These are phyloP conservation scores for Tephrocybe sp. DNA, from an alignment of 768 basidiomycete genomes.

Conservation along the genomic window DNA sequence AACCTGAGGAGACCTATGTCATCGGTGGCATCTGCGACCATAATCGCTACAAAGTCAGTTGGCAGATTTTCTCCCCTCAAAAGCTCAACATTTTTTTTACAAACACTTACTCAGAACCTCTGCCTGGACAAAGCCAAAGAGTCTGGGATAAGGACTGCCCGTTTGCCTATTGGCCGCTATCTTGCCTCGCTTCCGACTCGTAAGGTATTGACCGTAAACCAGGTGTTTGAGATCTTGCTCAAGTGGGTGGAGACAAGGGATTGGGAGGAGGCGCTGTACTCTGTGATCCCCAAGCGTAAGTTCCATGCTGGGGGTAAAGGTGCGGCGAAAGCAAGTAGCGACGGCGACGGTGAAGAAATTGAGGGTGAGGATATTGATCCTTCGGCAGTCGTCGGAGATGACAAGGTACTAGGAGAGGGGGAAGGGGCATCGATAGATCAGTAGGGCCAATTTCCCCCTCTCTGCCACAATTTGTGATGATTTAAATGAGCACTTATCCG, in stretches of 20 bases:
- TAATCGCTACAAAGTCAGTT: constrained; percentile 88
- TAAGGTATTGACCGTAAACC: constrained; percentile 97
- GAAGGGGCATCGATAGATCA: constrained; percentile 8
- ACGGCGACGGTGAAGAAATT: too few species aligned
- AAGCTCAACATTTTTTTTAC: neutral
- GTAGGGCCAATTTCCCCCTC: neutral
- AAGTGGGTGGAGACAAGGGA: constrained; percentile 83
- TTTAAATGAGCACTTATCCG: neutral
- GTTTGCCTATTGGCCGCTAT: constrained; percentile 93
- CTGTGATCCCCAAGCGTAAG: constrained; percentile 92
- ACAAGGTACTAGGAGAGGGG: constrained; percentile 8
- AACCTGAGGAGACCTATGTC: constrained; percentile 84
- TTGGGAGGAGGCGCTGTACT: constrained; percentile 85
- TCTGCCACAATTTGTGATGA: neutral
- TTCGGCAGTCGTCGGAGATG: neutral
- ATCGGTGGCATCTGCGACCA: constrained; percentile 95
- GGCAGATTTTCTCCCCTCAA: constrained; percentile 5
- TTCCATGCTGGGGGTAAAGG: constrained; percentile 52
- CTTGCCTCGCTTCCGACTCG: constrained; percentile 81
- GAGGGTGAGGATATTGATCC: neutral
- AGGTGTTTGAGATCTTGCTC: constrained; percentile 89
- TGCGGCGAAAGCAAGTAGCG: constrained; percentile 9
- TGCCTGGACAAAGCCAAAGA: constrained; percentile 83
- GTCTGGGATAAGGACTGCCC: constrained; percentile 77
- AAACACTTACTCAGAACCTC: constrained; percentile 56